Evolutionary conservation across 371 early-diverging fungal species (phyloP).

Genomic region (Coemansia sp.): DNA sequence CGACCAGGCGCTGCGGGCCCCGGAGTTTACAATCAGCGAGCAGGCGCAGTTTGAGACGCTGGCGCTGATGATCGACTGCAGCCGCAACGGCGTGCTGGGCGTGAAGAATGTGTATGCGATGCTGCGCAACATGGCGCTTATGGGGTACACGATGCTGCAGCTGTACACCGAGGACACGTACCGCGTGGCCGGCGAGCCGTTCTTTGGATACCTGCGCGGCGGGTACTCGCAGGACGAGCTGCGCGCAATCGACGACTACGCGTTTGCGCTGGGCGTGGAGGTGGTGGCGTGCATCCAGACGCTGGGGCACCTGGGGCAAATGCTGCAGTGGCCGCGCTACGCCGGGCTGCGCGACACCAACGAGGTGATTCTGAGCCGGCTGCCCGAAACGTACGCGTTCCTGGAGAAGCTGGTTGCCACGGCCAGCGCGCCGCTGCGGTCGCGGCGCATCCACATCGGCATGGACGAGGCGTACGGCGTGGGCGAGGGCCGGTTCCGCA

Average conservation of each 20-base stretch:
- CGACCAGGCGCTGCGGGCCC: slow-evolving; percentile 14
- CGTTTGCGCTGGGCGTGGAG: slow-evolving; percentile 78
- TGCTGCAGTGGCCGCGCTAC: slow-evolving; percentile 85
- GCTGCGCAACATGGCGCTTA: slow-evolving; percentile 70
- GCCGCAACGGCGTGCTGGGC: slow-evolving; percentile 73
- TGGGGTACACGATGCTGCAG: slow-evolving; percentile 83
- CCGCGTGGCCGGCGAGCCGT: slow-evolving; percentile 72
- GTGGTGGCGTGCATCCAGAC: slow-evolving; percentile 90
- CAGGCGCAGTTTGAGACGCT: slow-evolving; percentile 67
- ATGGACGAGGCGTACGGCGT: slow-evolving; percentile 88
- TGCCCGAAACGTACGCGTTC: slow-evolving; percentile 75
- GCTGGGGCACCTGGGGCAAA: slow-evolving; percentile 84
- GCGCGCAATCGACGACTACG: slow-evolving; percentile 72
- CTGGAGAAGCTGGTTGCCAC: slow-evolving; percentile 72
- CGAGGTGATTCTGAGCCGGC: slow-evolving; percentile 71
- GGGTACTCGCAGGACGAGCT: slow-evolving; percentile 71
- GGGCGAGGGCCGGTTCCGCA: slow-evolving; percentile 77
- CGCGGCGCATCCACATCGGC: slow-evolving; percentile 80
- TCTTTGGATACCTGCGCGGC: slow-evolving; percentile 82
- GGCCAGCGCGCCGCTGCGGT: slow-evolving; percentile 66
- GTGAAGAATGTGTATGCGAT: slow-evolving; percentile 62
- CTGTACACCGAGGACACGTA: slow-evolving; percentile 90
- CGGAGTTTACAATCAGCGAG: slow-evolving; percentile 58
- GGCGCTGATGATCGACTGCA: slow-evolving; percentile 84
- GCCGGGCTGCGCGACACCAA: slow-evolving; percentile 73